A percentile compares a stretch with the other conserved stretches of the same genome.
These are phyloP conservation scores for Leccinum subtestaceum DNA, from an alignment of 768 basidiomycete genomes.

Conservation along the genomic window DNA sequence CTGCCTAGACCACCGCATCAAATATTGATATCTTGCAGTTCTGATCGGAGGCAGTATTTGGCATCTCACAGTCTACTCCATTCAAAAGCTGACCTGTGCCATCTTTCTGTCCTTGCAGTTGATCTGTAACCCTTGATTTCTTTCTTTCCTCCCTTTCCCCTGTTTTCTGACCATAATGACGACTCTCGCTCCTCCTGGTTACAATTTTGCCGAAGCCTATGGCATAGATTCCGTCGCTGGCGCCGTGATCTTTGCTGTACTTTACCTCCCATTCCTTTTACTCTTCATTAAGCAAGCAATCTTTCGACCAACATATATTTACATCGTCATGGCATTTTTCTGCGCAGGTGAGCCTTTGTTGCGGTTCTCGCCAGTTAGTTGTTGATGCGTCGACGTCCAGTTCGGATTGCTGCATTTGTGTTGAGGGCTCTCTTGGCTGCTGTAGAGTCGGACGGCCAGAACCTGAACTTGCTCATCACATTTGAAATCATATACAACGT, in stretches of 20 bases:
- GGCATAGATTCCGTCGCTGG: slow-evolving; percentile 33
- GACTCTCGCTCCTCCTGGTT: slow-evolving; percentile 16
- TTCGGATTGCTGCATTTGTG: slow-evolving; percentile 31
- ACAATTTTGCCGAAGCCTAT: slow-evolving; percentile 21
- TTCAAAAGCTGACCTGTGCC: slow-evolving; percentile 12
- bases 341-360: slow-evolving; percentile 23
- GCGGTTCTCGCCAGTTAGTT: neutral
- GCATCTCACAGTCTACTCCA: neutral
- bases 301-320: slow-evolving; percentile 27
- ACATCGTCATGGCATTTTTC: slow-evolving; percentile 29
- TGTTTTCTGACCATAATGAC: slow-evolving; percentile 13
- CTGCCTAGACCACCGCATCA: neutral
- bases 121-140: slow-evolving; percentile 15
- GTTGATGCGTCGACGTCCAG: slow-evolving; percentile 12
- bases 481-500: slow-evolving; percentile 33
- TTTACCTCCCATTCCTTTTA: slow-evolving; percentile 27
- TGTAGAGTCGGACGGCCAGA: slow-evolving; percentile 19
- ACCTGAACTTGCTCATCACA: slow-evolving; percentile 25
- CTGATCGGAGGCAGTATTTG: slow-evolving; percentile 10
- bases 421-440: slow-evolving; percentile 30
- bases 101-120: slow-evolving; percentile 12
- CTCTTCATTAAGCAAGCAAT: slow-evolving; percentile 22
- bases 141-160: neutral
- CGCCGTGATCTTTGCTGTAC: slow-evolving; percentile 32
- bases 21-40: neutral